A percentile compares a stretch with the other conserved stretches of the same genome.
Conservation (phyloP, 2,329 filamentous ascomycete species). For the Shiraia bambusicola region DNA sequence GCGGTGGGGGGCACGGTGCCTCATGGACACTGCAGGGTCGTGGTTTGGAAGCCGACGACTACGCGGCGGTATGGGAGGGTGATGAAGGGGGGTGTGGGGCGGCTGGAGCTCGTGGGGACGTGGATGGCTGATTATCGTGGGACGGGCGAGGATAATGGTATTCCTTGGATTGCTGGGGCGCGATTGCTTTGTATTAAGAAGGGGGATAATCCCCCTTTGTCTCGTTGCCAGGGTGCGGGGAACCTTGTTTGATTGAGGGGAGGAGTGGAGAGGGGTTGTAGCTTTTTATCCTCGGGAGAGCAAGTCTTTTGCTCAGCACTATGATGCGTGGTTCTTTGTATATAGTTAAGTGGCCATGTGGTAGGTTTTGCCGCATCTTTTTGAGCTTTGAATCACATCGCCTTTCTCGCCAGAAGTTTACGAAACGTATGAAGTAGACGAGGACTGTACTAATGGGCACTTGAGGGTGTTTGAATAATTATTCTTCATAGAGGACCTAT, state of each 20-base stretch:
- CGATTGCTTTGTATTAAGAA: constrained; percentile 15
- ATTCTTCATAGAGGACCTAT: no score
- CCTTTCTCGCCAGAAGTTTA: no score
- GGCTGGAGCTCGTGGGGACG: constrained; percentile 11
- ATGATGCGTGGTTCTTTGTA: no score
- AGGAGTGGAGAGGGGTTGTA: no score
- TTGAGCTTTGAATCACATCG: no score
- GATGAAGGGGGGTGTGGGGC: constrained; percentile 14
- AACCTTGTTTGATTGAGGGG: constrained; percentile 8
- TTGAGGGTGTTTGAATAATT: no score
- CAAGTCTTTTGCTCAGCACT: no score
- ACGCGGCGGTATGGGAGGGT: constrained; percentile 21
- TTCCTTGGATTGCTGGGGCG: constrained; percentile 16
- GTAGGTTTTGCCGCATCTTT: no score
- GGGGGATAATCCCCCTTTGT: constrained; percentile 11
- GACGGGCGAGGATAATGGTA: constrained; percentile 9
- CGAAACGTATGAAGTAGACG: no score
- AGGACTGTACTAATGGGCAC: no score
- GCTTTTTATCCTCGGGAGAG: no score
- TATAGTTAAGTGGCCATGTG: no score
- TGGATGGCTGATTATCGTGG: constrained; percentile 20
- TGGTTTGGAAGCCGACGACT: constrained; percentile 12
- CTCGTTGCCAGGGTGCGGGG: constrained; percentile 16
- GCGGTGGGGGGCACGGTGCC: constrained; percentile 36
- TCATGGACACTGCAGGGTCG: constrained; percentile 32